Percentiles rank a stretch among this genome's conserved stretches.
Conservation (phyloP, 1,284 basidiomycete species). For the Tilletia indica region DNA sequence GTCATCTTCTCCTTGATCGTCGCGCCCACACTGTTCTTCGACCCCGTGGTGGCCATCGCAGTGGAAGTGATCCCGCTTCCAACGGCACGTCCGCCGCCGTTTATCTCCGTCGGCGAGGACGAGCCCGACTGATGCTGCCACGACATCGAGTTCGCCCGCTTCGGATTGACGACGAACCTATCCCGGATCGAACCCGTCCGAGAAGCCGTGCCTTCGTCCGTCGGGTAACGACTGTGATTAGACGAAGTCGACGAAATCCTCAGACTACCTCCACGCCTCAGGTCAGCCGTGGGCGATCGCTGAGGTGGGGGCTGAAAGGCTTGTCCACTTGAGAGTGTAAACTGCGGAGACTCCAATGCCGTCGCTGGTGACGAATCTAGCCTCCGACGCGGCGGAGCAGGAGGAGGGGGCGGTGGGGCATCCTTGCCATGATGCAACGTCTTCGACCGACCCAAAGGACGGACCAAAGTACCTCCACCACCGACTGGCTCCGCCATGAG, state of each 20-base stretch:
- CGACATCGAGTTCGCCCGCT: conserved; percentile 4
- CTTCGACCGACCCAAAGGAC: conserved; percentile 43
- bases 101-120: too few species aligned
- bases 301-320: conserved; percentile 6
- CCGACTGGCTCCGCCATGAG: neutral
- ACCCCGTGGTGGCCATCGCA: neutral
- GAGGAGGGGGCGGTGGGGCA: conserved; percentile 31
- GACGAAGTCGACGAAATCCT: conserved; percentile 15
- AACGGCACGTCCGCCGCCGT: too few species aligned
- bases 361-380: conserved; percentile 48
- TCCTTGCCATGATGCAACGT: conserved; percentile 26
- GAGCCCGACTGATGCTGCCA: neutral
- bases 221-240: conserved; percentile 1
- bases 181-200: too few species aligned
- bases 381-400: conserved; percentile 32
- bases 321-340: conserved; percentile 26
- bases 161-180: neutral
- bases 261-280: conserved; percentile 26
- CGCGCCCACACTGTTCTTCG: neutral
- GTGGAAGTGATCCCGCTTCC: too few species aligned
- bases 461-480: conserved; percentile 5
- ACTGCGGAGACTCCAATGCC: conserved; percentile 22
- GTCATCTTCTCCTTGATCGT: conserved; percentile 12
- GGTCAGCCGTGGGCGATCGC: conserved; percentile 2
- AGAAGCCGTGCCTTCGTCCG: neutral